Base-by-base conservation (phyloP, 768 basidiomycete genomes). In the Lentinula detonsa region DNA sequence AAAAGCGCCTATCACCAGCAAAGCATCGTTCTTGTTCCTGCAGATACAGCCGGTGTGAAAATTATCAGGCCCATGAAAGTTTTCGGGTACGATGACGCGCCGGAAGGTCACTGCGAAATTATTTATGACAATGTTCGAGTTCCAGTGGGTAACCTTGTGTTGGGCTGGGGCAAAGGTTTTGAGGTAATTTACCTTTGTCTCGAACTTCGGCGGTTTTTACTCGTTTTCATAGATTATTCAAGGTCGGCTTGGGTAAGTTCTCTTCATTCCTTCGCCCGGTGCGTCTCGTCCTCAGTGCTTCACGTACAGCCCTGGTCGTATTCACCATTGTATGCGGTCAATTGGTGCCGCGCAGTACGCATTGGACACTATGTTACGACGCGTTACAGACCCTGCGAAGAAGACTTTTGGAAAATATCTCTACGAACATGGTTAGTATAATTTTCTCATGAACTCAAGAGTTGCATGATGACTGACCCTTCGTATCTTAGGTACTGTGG, bases 241-340 rank as follows among this genome's bases (percentile, higher is more conserved):
- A 84, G 95, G 95, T 46, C 91, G 95, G 64, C 86, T 98, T 57
- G 95, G 95, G 91, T 90, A 70, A 51, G 81, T 68, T 58, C 2
- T 21, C 45, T 1, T 15, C 31, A 18, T 11, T 63, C 33, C 2
- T 40, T 23, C 5, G 15, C 6, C 4, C 23, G 18, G 3, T 15
- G 21, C 11, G 21, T 21, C 49, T 52, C 65, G 43, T 40, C 66
- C 43, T 56, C 8, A 31, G 34, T 40, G 4, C 15, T 23, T 55
- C 43, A 45, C 40, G 9, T 9, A 21, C 63, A 93, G 93, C 45
- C 95, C 95, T 55, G 95, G 95, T n/a, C 88, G 95, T 59, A 91
- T 96, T 67, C 95, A 96, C 68, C 93, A 95, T 70, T 97, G 96
- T 79, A 99, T 99, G 97, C 87, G 97, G 42, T 91, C 93, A 7